These are phyloP conservation scores for Claviceps quebecensis DNA, from an alignment of 2,329 filamentous ascomycete genomes.

Conservation along the genomic window DNA sequence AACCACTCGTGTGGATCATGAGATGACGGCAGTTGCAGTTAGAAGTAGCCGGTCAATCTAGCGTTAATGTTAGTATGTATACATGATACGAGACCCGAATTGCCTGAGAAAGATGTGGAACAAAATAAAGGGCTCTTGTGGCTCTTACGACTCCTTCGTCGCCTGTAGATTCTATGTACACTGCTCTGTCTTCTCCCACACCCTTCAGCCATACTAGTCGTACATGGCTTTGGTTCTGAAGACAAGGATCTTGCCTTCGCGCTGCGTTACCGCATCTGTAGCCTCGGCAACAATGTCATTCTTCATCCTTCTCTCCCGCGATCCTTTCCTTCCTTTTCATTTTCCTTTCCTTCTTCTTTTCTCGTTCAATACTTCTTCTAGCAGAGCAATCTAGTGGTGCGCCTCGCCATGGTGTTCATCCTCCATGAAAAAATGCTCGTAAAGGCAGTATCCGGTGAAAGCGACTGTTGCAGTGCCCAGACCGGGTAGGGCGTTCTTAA, in stretches of 20 bases:
- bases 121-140: not conserved
- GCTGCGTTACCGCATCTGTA: not conserved
- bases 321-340: not conserved
- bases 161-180: slow-evolving; percentile 3
- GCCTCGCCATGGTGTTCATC: slow-evolving; percentile 47
- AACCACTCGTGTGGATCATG: too few species aligned
- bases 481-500: slow-evolving; percentile 75
- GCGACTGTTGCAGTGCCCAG: slow-evolving; percentile 85
- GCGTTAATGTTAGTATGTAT: not conserved
- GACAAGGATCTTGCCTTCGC: not conserved
- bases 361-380: not conserved
- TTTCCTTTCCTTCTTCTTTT: not conserved
- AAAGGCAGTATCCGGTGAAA: slow-evolving; percentile 78
- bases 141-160: not conserved
- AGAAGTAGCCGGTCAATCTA: not conserved
- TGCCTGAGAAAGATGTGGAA: not conserved
- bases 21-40: not conserved
- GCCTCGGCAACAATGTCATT: not conserved
- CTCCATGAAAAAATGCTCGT: slow-evolving; percentile 76
- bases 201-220: not conserved
- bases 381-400: slow-evolving; percentile 21
- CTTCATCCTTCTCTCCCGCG: too few species aligned
- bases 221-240: not conserved
- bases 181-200: not conserved
- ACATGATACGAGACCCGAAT: not conserved